Evolutionary conservation across 2,329 filamentous ascomycete species (phyloP).

Genomic region (Colletotrichum eleusines): DNA sequence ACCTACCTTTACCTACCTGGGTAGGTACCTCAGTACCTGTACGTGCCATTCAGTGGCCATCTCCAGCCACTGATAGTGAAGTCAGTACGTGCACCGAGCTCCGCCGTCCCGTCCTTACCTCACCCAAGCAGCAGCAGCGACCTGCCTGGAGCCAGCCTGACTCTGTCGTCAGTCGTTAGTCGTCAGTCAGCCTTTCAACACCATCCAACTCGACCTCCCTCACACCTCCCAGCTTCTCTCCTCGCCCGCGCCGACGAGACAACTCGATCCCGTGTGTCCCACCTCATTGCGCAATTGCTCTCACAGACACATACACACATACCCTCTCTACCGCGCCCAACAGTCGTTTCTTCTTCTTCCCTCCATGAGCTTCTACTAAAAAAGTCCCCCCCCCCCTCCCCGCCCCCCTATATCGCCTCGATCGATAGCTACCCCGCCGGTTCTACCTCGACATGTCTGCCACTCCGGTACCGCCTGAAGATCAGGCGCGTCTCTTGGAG

Average conservation of each 20-base stretch:
- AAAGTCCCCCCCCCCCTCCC: background rate
- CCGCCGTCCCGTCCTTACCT: slow-evolving; percentile 26
- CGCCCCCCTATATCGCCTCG: slow-evolving; percentile 33
- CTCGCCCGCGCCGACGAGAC: slow-evolving; percentile 15
- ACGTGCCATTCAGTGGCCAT: slow-evolving; percentile 20
- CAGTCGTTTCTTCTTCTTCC: slow-evolving; percentile 17
- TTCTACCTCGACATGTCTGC: slow-evolving; percentile 52
- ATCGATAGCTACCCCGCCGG: slow-evolving; percentile 42
- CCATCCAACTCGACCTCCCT: background rate
- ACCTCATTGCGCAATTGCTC: background rate
- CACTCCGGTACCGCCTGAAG: slow-evolving; percentile 75
- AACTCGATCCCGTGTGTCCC: background rate
- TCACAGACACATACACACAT: too few species aligned
- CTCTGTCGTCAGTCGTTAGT: slow-evolving; percentile 9
- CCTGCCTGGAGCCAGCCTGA: slow-evolving; percentile 3
- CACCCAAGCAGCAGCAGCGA: slow-evolving; percentile 10
- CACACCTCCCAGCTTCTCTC: background rate
- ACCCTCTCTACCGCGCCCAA: background rate
- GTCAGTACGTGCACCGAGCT: slow-evolving; percentile 17
- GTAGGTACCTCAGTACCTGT: too few species aligned
- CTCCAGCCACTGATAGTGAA: slow-evolving; percentile 13
- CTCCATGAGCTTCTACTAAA: slow-evolving; percentile 33
- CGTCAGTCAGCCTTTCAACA: slow-evolving; percentile 35
- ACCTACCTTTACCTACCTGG: too few species aligned
- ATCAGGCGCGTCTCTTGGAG: slow-evolving; percentile 93